These are phyloP conservation scores for Aspergillus felis DNA, from an alignment of 2,329 filamentous ascomycete species.

Conservation along the genomic window DNA sequence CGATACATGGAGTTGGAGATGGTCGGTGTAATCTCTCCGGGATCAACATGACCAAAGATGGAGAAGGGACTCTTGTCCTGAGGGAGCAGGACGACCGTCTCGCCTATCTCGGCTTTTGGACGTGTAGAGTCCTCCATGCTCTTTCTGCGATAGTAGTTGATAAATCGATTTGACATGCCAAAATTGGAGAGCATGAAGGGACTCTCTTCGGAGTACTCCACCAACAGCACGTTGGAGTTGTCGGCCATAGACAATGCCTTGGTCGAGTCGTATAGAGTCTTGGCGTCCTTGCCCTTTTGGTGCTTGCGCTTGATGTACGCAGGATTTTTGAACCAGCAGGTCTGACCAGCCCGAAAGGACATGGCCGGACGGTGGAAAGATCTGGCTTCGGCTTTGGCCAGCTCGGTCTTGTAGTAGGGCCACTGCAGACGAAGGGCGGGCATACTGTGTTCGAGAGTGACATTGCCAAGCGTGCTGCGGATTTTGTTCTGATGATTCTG, in stretches of 20 bases:
- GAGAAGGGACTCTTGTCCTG: constrained; percentile 96
- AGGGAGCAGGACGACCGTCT: constrained; percentile 79
- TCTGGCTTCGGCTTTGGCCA: constrained; percentile 67
- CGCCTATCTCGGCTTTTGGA: constrained; percentile 79
- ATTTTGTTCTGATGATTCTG: constrained; percentile 97
- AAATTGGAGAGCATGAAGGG: constrained; percentile 92
- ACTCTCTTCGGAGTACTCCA: constrained; percentile 94
- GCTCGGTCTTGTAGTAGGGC: constrained; percentile 90
- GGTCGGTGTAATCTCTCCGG: constrained; percentile 84
- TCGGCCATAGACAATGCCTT: constrained; percentile 83
- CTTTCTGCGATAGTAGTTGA: constrained; percentile 93
- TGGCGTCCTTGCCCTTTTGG: constrained; percentile 72
- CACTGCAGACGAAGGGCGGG: constrained; percentile 87
- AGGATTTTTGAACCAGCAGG: constrained; percentile 70
- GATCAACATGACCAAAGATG: constrained; percentile 87
- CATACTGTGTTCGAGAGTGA: constrained; percentile 91
- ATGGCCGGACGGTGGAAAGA: constrained; percentile 82
- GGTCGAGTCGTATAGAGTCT: constrained; percentile 73
- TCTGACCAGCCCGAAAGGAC: constrained; percentile 65
- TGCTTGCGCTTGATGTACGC: constrained; percentile 74
- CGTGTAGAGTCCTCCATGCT: constrained; percentile 71
- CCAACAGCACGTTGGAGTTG: constrained; percentile 79
- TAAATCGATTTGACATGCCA: constrained; percentile 91
- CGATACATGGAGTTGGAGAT: constrained; percentile 95
- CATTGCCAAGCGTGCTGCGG: constrained; percentile 82